Percentiles rank a stretch among this genome's conserved stretches.
Conservation (phyloP, 768 basidiomycete genomes). For the Dacryopinax primogenitus region DNA sequence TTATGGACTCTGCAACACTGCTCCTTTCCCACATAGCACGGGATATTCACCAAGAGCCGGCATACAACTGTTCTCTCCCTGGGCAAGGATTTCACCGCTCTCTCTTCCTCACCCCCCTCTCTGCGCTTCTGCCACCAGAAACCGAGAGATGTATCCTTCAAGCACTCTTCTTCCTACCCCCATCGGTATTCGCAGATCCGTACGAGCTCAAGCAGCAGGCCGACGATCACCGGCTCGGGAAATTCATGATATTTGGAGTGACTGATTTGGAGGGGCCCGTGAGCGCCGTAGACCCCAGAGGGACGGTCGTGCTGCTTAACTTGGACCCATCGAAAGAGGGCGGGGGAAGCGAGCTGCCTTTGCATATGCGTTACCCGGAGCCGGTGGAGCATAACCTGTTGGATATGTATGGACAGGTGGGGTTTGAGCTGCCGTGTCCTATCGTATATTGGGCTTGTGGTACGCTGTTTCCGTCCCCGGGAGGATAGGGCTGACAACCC, state of each 20-base stretch:
- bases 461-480: constrained; percentile 20
- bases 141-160: constrained; percentile 23
- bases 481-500: constrained; percentile 13
- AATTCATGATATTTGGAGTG: constrained; percentile 29
- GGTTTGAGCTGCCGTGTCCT: constrained; percentile 12
- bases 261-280: constrained; percentile 36
- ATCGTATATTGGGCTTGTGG: constrained; percentile 12
- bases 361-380: constrained; percentile 36
- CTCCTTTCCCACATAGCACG: not conserved
- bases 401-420: constrained; percentile 2
- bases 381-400: constrained; percentile 16
- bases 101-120: not conserved
- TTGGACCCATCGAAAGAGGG: constrained; percentile 16
- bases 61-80: no score
- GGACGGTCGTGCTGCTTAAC: constrained; percentile 26
- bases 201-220: constrained; percentile 32
- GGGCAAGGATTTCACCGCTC: not conserved
- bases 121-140: not conserved
- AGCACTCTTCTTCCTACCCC: constrained; percentile 29
- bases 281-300: constrained; percentile 25
- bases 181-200: constrained; percentile 34
- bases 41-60: not conserved
- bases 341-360: constrained; percentile 28
- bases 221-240: constrained; percentile 16
- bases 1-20: not conserved